Evolutionary conservation across 768 basidiomycete species (phyloP).

Genomic region (Hygrophoropsis aurantiaca): DNA sequence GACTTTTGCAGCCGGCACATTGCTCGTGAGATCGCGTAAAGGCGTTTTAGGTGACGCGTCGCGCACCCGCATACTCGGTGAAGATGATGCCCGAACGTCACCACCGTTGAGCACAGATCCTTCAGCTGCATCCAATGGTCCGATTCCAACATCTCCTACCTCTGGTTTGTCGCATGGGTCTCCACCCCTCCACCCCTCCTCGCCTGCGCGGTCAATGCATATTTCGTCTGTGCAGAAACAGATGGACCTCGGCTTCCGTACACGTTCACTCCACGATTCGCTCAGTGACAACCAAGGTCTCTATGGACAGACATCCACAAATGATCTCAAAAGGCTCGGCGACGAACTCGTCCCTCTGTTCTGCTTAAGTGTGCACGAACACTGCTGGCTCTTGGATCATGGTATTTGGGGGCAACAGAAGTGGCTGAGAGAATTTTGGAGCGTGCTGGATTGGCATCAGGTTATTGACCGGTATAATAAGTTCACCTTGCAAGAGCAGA

Average conservation of each 20-base stretch:
- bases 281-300: not conserved
- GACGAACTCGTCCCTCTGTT: conserved; percentile 70
- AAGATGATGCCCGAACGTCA: conserved; percentile 6
- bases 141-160: conserved; percentile 38
- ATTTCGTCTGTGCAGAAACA: conserved; percentile 8
- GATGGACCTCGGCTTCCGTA: not conserved
- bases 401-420: conserved; percentile 91
- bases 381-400: conserved; percentile 86
- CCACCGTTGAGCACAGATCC: conserved; percentile 8
- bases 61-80: conserved; percentile 28
- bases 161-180: conserved; percentile 39
- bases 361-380: conserved; percentile 79
- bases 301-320: conserved; percentile 15
- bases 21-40: conserved; percentile 67
- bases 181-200: conserved; percentile 27
- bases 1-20: conserved; percentile 86
- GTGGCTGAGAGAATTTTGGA: conserved; percentile 85
- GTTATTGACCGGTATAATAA: conserved; percentile 37
- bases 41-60: conserved; percentile 30
- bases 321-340: conserved; percentile 38
- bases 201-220: conserved; percentile 30
- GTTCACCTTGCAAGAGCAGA: conserved; percentile 10
- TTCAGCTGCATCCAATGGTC: conserved; percentile 25
- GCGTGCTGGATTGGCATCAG: conserved; percentile 74
- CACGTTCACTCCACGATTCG: conserved; percentile 26